Percentiles rank a stretch among this genome's conserved stretches.
phyloP scores from a whole-genome alignment of 768 basidiomycete genomes.

The Mycena galericulata region DNA sequence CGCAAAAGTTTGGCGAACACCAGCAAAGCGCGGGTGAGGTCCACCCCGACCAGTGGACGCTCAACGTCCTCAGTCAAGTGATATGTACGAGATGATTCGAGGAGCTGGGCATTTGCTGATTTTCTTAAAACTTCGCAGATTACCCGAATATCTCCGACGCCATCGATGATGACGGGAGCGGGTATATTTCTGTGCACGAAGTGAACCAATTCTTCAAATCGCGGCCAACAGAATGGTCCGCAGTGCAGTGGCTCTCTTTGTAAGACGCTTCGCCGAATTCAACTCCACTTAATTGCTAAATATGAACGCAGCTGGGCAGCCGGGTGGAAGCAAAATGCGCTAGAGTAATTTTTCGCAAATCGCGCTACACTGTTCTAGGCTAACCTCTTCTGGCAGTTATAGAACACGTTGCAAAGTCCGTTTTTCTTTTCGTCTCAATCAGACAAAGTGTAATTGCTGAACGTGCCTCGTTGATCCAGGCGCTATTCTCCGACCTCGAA shows the following conservation, averaged over 20 bases:
- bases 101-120: not conserved
- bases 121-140: conserved; percentile 15
- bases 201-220: conserved; percentile 40
- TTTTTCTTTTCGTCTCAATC: not conserved
- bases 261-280: not conserved
- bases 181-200: conserved; percentile 40
- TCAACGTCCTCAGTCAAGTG: conserved; percentile 34
- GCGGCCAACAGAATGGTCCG: conserved; percentile 39
- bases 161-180: conserved; percentile 41
- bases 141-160: conserved; percentile 41
- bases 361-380: not conserved
- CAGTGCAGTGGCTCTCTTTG: conserved; percentile 38
- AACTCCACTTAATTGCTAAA: not conserved
- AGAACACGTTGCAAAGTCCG: conserved; percentile 26
- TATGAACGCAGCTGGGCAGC: conserved; percentile 38
- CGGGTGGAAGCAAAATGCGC: conserved; percentile 42
- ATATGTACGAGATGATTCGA: conserved; percentile 25
- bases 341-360: conserved; percentile 31
- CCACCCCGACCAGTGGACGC: conserved; percentile 34
- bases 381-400: conserved; percentile 3
- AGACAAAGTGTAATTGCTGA: not conserved
- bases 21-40: not conserved
- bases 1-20: conserved; percentile 32
- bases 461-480: not conserved
- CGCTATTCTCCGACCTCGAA: conserved; percentile 26